Percentiles rank a stretch among this genome's conserved stretches.
Conservation (phyloP, 2,329 filamentous ascomycete species). For the Tricladium varicosporioides region DNA sequence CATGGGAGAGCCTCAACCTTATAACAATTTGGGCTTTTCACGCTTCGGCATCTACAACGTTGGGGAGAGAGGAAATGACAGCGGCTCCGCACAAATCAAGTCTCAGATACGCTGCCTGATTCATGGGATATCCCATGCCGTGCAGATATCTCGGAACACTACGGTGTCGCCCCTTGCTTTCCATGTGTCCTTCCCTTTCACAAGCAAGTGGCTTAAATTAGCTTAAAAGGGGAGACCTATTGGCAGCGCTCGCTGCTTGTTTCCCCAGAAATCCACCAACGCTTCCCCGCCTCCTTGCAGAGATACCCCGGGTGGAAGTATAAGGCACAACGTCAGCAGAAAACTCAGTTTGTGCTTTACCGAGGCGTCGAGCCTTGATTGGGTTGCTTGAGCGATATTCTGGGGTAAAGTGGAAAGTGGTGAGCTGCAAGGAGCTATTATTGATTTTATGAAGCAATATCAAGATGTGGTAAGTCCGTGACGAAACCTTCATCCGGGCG, state of each 20-base stretch:
- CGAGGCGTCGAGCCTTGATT: no score
- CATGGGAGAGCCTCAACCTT: neutral
- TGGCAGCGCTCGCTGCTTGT: neutral
- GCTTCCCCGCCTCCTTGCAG: neutral
- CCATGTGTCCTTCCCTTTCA: neutral
- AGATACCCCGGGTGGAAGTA: neutral
- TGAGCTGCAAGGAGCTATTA: neutral
- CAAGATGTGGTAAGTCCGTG: neutral
- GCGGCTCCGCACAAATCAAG: neutral
- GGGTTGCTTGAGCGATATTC: neutral
- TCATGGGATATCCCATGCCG: neutral
- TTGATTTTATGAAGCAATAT: neutral
- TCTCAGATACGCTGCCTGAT: neutral
- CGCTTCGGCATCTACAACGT: neutral
- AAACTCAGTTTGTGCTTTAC: neutral
- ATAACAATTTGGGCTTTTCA: neutral
- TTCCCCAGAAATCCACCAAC: neutral
- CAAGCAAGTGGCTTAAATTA: neutral
- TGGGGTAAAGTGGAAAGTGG: neutral
- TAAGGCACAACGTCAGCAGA: neutral
- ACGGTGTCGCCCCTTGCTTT: neutral
- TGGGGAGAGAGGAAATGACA: neutral
- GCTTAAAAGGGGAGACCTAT: neutral
- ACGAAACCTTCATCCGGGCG: neutral
- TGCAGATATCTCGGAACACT: neutral